These are phyloP conservation scores for Sphagnum fallax DNA, from an alignment of 228 moss, liverwort and hornwort genomes.

Conservation along the genomic window DNA sequence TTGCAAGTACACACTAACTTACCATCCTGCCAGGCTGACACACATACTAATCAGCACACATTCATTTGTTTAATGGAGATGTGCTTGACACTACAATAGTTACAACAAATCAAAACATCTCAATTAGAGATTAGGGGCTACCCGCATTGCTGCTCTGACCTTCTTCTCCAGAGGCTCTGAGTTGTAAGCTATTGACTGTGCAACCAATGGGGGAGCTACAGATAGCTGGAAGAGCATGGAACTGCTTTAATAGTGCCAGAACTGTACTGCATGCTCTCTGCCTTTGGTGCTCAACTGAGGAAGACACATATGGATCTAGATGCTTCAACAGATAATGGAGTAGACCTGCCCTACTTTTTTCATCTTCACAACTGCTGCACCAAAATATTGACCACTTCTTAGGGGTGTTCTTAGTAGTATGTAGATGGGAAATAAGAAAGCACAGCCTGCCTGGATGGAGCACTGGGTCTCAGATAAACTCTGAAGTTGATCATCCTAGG, in stretches of 20 bases:
- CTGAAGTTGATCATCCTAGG: no score
- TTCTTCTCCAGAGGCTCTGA: slow-evolving; percentile 76
- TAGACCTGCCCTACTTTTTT: slow-evolving; percentile 98
- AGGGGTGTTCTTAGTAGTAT: no score
- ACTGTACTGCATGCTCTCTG: slow-evolving; percentile 73
- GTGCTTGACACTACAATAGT: no score
- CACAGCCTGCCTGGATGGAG: no score
- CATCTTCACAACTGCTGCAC: slow-evolving; percentile 85
- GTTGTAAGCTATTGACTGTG: slow-evolving; percentile 81
- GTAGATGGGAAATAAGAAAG: no score
- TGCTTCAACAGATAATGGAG: slow-evolving; percentile 92
- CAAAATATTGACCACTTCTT: no score
- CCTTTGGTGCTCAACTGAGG: slow-evolving; percentile 65
- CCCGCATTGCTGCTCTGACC: slow-evolving; percentile 81
- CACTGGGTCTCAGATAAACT: no score
- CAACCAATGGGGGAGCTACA: slow-evolving; percentile 88
- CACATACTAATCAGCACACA: no score
- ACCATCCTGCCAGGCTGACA: no score
- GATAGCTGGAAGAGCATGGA: slow-evolving; percentile 77
- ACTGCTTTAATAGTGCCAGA: slow-evolving; percentile 76
- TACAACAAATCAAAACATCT: no score
- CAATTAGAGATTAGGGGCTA: slow-evolving; percentile 6
- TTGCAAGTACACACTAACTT: no score
- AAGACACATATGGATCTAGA: slow-evolving; percentile 85
- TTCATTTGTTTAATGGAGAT: no score